A percentile compares a stretch with the other conserved stretches of the same genome.
Evolutionary conservation across 2,329 filamentous ascomycete species (phyloP).

Genomic region (Lasiodiplodia theobromae): DNA sequence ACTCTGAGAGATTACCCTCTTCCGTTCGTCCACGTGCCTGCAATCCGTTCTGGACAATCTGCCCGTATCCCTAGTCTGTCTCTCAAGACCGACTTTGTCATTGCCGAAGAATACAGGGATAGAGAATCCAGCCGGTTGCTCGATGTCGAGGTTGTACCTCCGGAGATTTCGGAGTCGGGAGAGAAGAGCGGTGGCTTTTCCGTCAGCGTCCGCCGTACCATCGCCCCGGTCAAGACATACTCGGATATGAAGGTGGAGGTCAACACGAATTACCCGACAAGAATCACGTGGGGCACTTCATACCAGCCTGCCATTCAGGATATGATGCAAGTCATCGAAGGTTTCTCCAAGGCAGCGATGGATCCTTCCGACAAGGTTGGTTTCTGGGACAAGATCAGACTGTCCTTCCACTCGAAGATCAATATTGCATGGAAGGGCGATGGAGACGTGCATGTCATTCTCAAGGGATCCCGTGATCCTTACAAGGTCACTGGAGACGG

Average conservation of each 20-base stretch:
- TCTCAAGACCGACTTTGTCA: constrained; percentile 88
- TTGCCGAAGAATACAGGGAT: constrained; percentile 91
- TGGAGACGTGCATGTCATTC: constrained; percentile 89
- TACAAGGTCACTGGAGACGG: constrained; percentile 93
- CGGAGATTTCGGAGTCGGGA: constrained; percentile 62
- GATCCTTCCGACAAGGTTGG: constrained; percentile 93
- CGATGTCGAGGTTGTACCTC: constrained; percentile 82
- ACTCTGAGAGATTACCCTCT: constrained; percentile 91
- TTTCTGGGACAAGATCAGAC: constrained; percentile 98
- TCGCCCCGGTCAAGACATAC: constrained; percentile 95
- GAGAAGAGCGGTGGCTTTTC: constrained; percentile 73
- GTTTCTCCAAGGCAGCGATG: constrained; percentile 93
- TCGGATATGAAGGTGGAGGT: constrained; percentile 92
- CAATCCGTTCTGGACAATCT: constrained; percentile 80
- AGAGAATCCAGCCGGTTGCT: constrained; percentile 80
- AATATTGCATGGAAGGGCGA: constrained; percentile 92
- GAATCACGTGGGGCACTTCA: constrained; percentile 95
- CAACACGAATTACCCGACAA: constrained; percentile 89
- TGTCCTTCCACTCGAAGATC: constrained; percentile 92
- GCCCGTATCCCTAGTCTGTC: constrained; percentile 81
- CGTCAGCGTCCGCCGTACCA: constrained; percentile 87
- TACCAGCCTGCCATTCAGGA: constrained; percentile 98
- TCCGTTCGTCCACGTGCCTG: constrained; percentile 87
- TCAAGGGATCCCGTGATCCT: constrained; percentile 91
- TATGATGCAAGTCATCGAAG: constrained; percentile 99